Conservation (phyloP, 192 early-diverging fungal genomes). For the Geosiphon pyriformis region DNA sequence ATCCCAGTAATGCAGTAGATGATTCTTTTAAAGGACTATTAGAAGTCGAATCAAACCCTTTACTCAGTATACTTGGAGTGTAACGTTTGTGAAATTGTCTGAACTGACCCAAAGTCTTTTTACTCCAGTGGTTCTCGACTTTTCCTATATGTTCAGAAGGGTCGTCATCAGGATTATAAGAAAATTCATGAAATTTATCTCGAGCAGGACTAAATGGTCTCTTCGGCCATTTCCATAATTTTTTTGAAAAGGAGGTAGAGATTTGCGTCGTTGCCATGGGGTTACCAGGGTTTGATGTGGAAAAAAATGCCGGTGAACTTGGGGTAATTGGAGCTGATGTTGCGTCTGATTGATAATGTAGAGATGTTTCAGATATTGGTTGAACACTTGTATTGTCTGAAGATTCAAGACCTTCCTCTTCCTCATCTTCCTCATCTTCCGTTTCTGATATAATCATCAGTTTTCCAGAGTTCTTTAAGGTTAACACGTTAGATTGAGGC, state of each 20-base stretch:
- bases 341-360: neutral
- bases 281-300: too few relatives aligned
- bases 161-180: neutral
- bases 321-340: constrained; percentile 1
- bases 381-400: neutral
- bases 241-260: neutral
- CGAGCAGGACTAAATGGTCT: constrained; percentile 22
- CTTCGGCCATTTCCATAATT: constrained; percentile 21
- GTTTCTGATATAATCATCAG: constrained; percentile 18
- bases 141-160: constrained; percentile 23
- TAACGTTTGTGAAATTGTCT: constrained; percentile 23
- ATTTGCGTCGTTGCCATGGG: neutral
- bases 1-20: neutral
- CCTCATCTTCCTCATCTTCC: constrained; percentile 24
- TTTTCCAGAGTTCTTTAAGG: neutral
- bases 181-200: constrained; percentile 5
- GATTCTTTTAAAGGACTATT: constrained; percentile 20
- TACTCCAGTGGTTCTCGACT: constrained; percentile 22
- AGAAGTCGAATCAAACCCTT: neutral
- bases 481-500: neutral
- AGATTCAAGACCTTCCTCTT: neutral
- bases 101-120: constrained; percentile 26
- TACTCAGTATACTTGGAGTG: constrained; percentile 24
- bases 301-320: constrained; percentile 1
- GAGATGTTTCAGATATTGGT: neutral